These are phyloP conservation scores for Leptomonas pyrrhocoris DNA, from an alignment of 208 protist genomes.

Conservation along the genomic window DNA sequence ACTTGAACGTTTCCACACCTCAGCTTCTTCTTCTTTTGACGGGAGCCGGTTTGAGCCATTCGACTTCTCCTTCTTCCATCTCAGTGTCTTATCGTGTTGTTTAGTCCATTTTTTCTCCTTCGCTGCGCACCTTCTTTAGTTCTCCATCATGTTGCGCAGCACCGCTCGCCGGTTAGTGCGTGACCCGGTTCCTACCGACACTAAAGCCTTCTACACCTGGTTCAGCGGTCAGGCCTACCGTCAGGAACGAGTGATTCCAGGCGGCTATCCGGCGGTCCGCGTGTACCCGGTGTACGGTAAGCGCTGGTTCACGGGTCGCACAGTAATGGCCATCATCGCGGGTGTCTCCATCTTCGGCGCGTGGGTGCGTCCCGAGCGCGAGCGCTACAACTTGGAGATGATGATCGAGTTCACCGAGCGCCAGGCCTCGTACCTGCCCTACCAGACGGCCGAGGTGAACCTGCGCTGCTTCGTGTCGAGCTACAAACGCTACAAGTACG, in stretches of 20 bases:
- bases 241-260: slow-evolving; percentile 87
- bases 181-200: slow-evolving; percentile 86
- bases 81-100: not conserved
- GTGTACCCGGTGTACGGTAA: slow-evolving; percentile 92
- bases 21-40: too few species aligned
- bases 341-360: slow-evolving; percentile 88
- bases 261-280: slow-evolving; percentile 84
- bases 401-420: slow-evolving; percentile 87
- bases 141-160: slow-evolving; percentile 51
- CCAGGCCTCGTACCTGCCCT: slow-evolving; percentile 81
- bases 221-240: slow-evolving; percentile 91
- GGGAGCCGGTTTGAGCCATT: too few species aligned
- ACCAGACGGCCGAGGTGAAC: slow-evolving; percentile 88
- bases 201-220: slow-evolving; percentile 90
- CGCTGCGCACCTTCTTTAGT: not conserved
- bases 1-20: too few species aligned
- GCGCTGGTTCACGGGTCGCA: slow-evolving; percentile 89
- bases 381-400: slow-evolving; percentile 92
- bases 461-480: slow-evolving; percentile 74
- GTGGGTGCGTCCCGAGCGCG: slow-evolving; percentile 84
- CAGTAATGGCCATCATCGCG: slow-evolving; percentile 81
- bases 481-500: slow-evolving; percentile 89
- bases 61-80: not conserved
- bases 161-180: slow-evolving; percentile 69
- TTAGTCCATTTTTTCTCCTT: not conserved